These are phyloP conservation scores for Articulospora tetracladia DNA, from an alignment of 495 filamentous ascomycete genomes.

Conservation along the genomic window DNA sequence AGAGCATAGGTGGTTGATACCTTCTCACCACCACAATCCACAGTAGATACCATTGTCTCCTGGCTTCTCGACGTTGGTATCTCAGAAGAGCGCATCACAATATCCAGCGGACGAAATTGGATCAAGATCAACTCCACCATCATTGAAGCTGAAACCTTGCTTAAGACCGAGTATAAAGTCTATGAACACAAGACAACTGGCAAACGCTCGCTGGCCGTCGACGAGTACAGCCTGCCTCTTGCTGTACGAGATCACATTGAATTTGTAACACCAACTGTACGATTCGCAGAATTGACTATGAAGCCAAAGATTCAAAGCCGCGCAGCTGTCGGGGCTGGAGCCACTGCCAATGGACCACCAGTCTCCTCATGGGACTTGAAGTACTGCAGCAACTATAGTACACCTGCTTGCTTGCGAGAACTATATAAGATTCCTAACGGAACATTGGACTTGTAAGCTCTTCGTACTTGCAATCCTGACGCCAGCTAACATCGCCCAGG, in stretches of 20 bases:
- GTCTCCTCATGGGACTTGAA: conserved; percentile 26
- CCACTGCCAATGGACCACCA: background rate
- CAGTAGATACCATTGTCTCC: background rate
- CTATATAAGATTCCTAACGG: conserved; percentile 12
- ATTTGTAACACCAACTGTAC: conserved; percentile 23
- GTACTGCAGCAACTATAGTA: conserved; percentile 5
- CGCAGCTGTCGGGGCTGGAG: conserved; percentile 16
- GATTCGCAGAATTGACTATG: background rate
- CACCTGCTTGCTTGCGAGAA: conserved; percentile 9
- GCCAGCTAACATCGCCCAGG: background rate
- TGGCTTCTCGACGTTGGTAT: conserved; percentile 8
- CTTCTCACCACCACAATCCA: conserved; percentile 2
- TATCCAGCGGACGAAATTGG: conserved; percentile 3
- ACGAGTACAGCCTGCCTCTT: conserved; percentile 25
- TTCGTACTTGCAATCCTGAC: background rate
- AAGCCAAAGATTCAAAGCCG: background rate
- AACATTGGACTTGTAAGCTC: conserved; percentile 1
- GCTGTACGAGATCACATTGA: conserved; percentile 20
- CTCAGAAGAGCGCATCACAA: conserved; percentile 4
- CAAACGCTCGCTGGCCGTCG: conserved; percentile 18
- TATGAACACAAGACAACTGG: conserved; percentile 6
- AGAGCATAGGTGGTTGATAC: conserved; percentile 1
- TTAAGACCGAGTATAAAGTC: conserved; percentile 13
- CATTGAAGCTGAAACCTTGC: conserved; percentile 12
- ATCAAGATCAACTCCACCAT: conserved; percentile 8